Base-by-base conservation (phyloP, 768 basidiomycete species). In the Amanita fuliginea region DNA sequence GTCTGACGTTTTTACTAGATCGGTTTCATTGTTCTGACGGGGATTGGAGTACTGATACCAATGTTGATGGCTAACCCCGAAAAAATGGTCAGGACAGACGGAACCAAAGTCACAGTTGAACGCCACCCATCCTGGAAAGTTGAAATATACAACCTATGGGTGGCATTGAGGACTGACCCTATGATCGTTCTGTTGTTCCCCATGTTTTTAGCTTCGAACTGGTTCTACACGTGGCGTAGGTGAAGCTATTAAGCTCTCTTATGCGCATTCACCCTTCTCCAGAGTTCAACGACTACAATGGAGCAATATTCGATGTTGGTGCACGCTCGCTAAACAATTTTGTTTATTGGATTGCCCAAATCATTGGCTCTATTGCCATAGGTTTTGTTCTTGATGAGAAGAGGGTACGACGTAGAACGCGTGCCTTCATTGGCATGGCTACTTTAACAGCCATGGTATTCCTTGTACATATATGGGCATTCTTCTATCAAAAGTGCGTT, bases 181-280 rank as follows among this genome's bases (percentile, higher is more conserved):
- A 69, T 73, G 65, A 78, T 92, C 56, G 52, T 89, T 13, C 66
- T 87, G 3, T 73, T 90, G 16, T 86, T 91, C 69, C 89, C 88
- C 10, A 85, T 90, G 81, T 89, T 90, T 64, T 78, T 88, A 48
- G 78, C 83, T 6, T 83, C 81, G 36, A 89, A 89, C 62, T 89
- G 83, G 76, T 88, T 88, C 66, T 88, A 88, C 59, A 82, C 86
- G 2, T 89, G 84, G 84, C 86, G 84, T 86, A 53, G 59, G 81
- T 62, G n/a, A 28, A 11, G 45, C 19, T 42, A 18, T 22, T 37
- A 2, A 39, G 14, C 30, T 36, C 28, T 18, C 2, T 24, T 44
- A 28, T 51, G 46, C 32, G 39, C 39, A 10, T 50, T 54, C 33
- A 49, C 16, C 16, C 35, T 8, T 24, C 32, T 59, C 46, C 52